phyloP scores from a whole-genome alignment of 2,329 filamentous ascomycete species.

The Beauveria asiatica region DNA sequence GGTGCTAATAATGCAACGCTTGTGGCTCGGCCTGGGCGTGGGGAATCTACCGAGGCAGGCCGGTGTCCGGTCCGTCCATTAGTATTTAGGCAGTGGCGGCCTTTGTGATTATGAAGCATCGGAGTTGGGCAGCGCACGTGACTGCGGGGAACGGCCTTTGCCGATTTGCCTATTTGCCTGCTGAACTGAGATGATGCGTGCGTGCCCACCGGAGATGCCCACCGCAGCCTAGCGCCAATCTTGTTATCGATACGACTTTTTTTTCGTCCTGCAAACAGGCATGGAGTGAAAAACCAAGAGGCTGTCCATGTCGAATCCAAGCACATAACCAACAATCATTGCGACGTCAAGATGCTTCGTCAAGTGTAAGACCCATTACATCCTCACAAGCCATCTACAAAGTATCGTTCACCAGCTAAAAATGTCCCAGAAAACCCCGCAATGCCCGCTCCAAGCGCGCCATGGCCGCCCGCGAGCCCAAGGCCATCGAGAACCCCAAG shows the following conservation, averaged over 20 bases:
- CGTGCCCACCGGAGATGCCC: not conserved
- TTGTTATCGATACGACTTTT: slow-evolving; percentile 28
- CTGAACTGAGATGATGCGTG: not conserved
- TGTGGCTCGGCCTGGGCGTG: slow-evolving; percentile 14
- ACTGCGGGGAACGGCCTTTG: slow-evolving; percentile 21
- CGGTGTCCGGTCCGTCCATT: slow-evolving; percentile 9
- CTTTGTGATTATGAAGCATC: slow-evolving; percentile 3
- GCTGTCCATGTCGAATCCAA: not conserved
- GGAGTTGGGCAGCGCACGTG: slow-evolving; percentile 22
- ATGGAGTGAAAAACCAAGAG: not conserved
- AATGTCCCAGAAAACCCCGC: slow-evolving; percentile 42
- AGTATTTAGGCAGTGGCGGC: not conserved
- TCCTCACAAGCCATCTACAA: not conserved
- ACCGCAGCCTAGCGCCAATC: slow-evolving; percentile 1
- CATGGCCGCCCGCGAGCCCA: slow-evolving; percentile 86
- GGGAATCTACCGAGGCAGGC: slow-evolving; percentile 17
- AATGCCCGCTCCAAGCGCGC: slow-evolving; percentile 88
- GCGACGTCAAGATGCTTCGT: slow-evolving; percentile 33
- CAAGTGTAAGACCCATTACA: slow-evolving; percentile 33
- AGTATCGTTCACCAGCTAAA: not conserved
- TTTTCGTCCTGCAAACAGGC: slow-evolving; percentile 18
- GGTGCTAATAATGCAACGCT: slow-evolving; percentile 8
- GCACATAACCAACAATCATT: slow-evolving; percentile 13
- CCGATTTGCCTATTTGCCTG: slow-evolving; percentile 9
- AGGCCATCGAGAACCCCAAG: slow-evolving; percentile 83